These are phyloP conservation scores for Penstemon davidsonii DNA, from an alignment of 257 asterid species.

Conservation along the genomic window DNA sequence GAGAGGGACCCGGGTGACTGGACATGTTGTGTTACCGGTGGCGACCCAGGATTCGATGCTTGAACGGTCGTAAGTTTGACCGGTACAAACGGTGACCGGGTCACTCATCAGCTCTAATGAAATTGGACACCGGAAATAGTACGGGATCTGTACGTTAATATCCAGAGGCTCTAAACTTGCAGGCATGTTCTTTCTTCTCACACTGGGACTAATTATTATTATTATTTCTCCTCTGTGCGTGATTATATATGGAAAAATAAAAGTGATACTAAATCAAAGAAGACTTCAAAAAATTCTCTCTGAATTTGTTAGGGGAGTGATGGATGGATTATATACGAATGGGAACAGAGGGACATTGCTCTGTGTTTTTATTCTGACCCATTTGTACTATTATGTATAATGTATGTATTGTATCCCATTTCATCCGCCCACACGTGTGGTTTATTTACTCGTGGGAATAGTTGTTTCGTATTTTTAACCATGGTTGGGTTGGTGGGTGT, in stretches of 20 bases:
- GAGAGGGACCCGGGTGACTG: slow-evolving; percentile 65
- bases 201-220: slow-evolving; percentile 4
- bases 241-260: background rate
- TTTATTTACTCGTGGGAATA: slow-evolving; percentile 31
- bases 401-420: background rate
- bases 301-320: slow-evolving; percentile 36
- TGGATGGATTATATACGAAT: slow-evolving; percentile 41
- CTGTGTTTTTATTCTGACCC: slow-evolving; percentile 45
- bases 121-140: slow-evolving; percentile 51
- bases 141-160: slow-evolving; percentile 42
- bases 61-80: slow-evolving; percentile 75
- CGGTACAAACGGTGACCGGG: slow-evolving; percentile 84
- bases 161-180: slow-evolving; percentile 75
- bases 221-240: background rate
- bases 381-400: slow-evolving; percentile 29
- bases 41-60: slow-evolving; percentile 61
- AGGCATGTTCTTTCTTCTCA: slow-evolving; percentile 51
- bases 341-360: slow-evolving; percentile 54
- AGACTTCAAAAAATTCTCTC: slow-evolving; percentile 44
- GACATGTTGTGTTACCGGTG: slow-evolving; percentile 47
- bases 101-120: slow-evolving; percentile 77
- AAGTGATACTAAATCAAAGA: slow-evolving; percentile 31
- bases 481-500: slow-evolving; percentile 8
- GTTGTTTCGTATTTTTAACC: background rate
- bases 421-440: slow-evolving; percentile 50